phyloP scores from a whole-genome alignment of 2,329 filamentous ascomycete species.

The Fusarium sp. region DNA sequence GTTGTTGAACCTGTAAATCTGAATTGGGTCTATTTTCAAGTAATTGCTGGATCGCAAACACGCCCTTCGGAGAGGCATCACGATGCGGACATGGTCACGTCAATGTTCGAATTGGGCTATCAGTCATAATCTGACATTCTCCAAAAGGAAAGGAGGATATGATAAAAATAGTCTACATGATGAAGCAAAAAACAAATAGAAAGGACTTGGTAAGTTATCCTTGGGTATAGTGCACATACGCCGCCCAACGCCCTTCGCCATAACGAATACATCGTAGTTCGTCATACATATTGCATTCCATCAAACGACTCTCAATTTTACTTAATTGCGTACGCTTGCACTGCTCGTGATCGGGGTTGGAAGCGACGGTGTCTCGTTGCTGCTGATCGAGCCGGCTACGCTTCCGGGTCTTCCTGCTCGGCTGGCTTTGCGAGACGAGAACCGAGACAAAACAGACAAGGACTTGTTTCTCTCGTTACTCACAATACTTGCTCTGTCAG shows the following conservation, averaged over 20 bases:
- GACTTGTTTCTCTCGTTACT: constrained; percentile 49
- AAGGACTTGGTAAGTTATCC: neutral
- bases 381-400: constrained; percentile 47
- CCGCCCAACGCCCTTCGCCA: constrained; percentile 20
- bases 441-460: constrained; percentile 47
- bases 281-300: constrained; percentile 10
- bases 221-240: constrained; percentile 33
- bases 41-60: neutral
- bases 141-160: neutral
- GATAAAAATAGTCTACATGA: neutral
- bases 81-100: neutral
- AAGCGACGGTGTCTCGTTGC: constrained; percentile 40
- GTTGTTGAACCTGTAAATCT: neutral
- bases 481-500: constrained; percentile 44
- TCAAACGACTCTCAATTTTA: neutral
- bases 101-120: neutral
- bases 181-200: constrained; percentile 5
- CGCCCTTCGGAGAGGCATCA: neutral
- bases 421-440: constrained; percentile 46
- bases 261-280: neutral
- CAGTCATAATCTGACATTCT: neutral
- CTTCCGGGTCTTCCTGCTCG: constrained; percentile 45
- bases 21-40: neutral
- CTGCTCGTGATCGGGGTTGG: constrained; percentile 22
- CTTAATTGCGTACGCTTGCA: constrained; percentile 8